Base-by-base conservation (phyloP, 148 eudicot species). In the Spergularia marina region DNA sequence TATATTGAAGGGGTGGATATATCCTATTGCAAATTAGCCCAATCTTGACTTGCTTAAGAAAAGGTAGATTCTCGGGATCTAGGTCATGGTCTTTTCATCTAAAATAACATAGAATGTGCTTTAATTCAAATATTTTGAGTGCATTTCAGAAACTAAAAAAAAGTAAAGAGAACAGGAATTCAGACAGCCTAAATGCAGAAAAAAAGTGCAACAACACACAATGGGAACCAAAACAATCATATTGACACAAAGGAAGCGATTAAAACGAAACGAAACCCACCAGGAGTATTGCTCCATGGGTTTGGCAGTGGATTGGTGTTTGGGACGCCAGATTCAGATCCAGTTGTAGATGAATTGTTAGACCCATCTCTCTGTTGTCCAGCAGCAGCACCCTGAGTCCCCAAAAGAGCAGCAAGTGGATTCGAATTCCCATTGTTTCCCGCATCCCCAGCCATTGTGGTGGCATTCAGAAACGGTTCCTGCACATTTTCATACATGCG, bases 401-500 rank as follows among this genome's bases (percentile, higher is more conserved):
- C 98, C 87, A 92, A 78, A 74, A 95, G 91, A 72, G 98, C 89
- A 63, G 97, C 97, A 81, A 95, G 85, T 5, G 98, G 96, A 72
- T 90, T 92, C 12, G 96, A 84, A 54, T 80, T 85, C 10, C 57
- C n/a, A 86, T 85, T 89, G 70, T 79, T 86, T 74, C 86, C 90
- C 10, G 80, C 62, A 58, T 88, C 87, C 62, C 94, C 97, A 44
- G 86, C 87, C 90, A 85, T 84, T 23, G 97, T 85, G 53, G 97
- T 89, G 60, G 99, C 99, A 87, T 95, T 92, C 80, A 95, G 81
- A 80, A 95, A 86, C 6, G 99, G 99, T 66, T 95, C 97, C 81
- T 92, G 98, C 17, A 95, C 99, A 87, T 92, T 95, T 78, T 95
- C 99, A 83, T 95, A 95, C 99, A 95, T 95, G 74, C 99, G 91